Conservation (phyloP, 768 basidiomycete species). For the Aureoboletus auriporus region DNA sequence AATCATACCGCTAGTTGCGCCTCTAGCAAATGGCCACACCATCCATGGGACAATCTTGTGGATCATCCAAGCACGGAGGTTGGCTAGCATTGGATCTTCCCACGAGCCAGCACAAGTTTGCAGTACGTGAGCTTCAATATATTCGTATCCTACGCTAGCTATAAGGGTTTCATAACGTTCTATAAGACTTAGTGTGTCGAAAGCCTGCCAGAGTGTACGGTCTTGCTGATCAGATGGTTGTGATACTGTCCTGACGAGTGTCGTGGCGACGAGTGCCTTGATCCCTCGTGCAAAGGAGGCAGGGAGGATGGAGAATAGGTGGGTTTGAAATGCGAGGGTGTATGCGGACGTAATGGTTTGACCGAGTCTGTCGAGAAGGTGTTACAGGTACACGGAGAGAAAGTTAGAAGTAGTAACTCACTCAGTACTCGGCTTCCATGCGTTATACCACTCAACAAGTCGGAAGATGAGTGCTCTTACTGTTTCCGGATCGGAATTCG, state of each 20-base stretch:
- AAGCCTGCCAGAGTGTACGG: slow-evolving; percentile 48
- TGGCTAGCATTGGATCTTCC: slow-evolving; percentile 59
- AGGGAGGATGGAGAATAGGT: slow-evolving; percentile 69
- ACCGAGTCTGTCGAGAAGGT: slow-evolving; percentile 47
- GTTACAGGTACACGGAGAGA: slow-evolving; percentile 1
- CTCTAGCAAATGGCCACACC: slow-evolving; percentile 70
- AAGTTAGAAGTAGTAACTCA: slow-evolving; percentile 29
- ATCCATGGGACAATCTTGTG: slow-evolving; percentile 83
- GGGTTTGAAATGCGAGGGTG: slow-evolving; percentile 67
- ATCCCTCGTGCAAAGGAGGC: slow-evolving; percentile 63
- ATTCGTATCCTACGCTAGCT: slow-evolving; percentile 79
- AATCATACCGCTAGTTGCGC: slow-evolving; percentile 50
- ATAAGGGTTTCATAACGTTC: slow-evolving; percentile 84
- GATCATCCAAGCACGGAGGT: slow-evolving; percentile 72
- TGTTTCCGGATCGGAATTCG: slow-evolving; percentile 41
- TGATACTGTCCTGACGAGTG: slow-evolving; percentile 35
- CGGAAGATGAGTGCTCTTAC: slow-evolving; percentile 55
- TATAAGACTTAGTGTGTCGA: slow-evolving; percentile 69
- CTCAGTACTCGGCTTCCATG: slow-evolving; percentile 72
- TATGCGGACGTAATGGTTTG: slow-evolving; percentile 57
- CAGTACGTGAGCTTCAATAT: slow-evolving; percentile 72
- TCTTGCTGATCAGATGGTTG: slow-evolving; percentile 29
- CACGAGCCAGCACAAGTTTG: slow-evolving; percentile 66
- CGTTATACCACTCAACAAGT: slow-evolving; percentile 66
- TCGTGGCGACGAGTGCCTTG: slow-evolving; percentile 59